Base-by-base conservation (phyloP, 2,329 filamentous ascomycete genomes). In the Fusarium sp. region DNA sequence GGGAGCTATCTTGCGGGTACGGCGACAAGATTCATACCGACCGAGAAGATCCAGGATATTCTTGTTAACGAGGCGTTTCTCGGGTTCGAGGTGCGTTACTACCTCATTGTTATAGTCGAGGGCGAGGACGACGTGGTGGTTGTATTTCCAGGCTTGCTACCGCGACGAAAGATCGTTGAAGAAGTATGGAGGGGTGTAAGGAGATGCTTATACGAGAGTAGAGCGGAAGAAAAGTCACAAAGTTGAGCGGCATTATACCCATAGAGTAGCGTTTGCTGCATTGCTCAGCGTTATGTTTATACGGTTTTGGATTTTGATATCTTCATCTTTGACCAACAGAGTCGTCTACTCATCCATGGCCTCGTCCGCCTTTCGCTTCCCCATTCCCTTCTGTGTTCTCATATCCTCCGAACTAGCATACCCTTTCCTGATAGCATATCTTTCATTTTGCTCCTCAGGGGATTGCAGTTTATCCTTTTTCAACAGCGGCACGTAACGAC, bases 21-120 rank as follows among this genome's bases (percentile, higher is more conserved):
- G 45, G 78, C 81, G 55, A 85, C 86, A 74, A 79, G 86, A 56
- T 86, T 90, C 78, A 98, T 99, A 61, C 95, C 96, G 1, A 97
- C 95, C 0, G 92, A 91, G 44, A 90, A 93, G 79, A 96, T 99
- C 59, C 92, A 92, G 76, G 96, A 99, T 77, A 90, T 99, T 57
- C 88, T 97, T 54, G 92, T 99, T 50, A 94, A 97, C 77, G 96
- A 99, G 82, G 96, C 94, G 5, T 98, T 98, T 79, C 89, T 88
- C 58, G 94, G 94, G 1, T 97, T 97, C 75, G 93, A 94, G 80
- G 94, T 98, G 35, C 83, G 90, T 40, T 97, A 95, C 75, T 97
- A 97, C 75, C 82, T 99, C 10, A 89, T 93, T 6, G 92, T 98
- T 30, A 91, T 98, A 53, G 93, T 98, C 19, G 92, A 96, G 71